phyloP scores from a whole-genome alignment of 2,329 filamentous ascomycete genomes.

The Camillea tinctor region DNA sequence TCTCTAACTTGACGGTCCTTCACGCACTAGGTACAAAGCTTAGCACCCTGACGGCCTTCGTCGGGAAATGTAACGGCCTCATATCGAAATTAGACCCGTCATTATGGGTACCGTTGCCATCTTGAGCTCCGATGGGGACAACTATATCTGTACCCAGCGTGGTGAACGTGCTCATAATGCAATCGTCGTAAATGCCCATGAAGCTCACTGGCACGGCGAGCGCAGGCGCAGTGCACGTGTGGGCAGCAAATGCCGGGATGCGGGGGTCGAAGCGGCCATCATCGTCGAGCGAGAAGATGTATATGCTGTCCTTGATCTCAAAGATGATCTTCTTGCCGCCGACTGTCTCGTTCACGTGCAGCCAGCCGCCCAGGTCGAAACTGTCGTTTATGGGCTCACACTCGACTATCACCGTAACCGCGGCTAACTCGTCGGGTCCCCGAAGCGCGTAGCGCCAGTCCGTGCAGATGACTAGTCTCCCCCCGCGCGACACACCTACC shows the following conservation, averaged over 20 bases:
- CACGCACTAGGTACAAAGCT: constrained; percentile 7
- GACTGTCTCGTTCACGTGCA: constrained; percentile 34
- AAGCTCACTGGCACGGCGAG: constrained; percentile 42
- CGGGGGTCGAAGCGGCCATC: constrained; percentile 28
- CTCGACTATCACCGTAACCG: constrained; percentile 37
- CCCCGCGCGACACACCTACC: constrained; percentile 42
- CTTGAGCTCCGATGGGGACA: not conserved
- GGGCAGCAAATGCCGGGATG: constrained; percentile 29
- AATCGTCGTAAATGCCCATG: constrained; percentile 46
- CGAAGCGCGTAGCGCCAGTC: constrained; percentile 40
- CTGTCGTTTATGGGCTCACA: constrained; percentile 39
- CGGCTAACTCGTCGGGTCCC: constrained; percentile 23
- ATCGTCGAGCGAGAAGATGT: constrained; percentile 40
- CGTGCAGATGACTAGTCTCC: constrained; percentile 42
- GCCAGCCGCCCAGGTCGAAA: constrained; percentile 47
- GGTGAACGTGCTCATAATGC: constrained; percentile 45
- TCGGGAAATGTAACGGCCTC: constrained; percentile 7
- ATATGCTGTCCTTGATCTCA: constrained; percentile 42
- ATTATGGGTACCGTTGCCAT: not conserved
- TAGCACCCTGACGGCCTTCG: constrained; percentile 15
- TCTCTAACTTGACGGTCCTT: too few relatives aligned
- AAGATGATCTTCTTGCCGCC: constrained; percentile 40
- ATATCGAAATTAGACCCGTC: not conserved
- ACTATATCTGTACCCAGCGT: constrained; percentile 1
- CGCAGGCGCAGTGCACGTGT: constrained; percentile 5